Percentiles rank a stretch among this genome's conserved stretches.
phyloP scores from a whole-genome alignment of 2,329 filamentous ascomycete genomes.

The Pseudogymnoascus sp. region DNA sequence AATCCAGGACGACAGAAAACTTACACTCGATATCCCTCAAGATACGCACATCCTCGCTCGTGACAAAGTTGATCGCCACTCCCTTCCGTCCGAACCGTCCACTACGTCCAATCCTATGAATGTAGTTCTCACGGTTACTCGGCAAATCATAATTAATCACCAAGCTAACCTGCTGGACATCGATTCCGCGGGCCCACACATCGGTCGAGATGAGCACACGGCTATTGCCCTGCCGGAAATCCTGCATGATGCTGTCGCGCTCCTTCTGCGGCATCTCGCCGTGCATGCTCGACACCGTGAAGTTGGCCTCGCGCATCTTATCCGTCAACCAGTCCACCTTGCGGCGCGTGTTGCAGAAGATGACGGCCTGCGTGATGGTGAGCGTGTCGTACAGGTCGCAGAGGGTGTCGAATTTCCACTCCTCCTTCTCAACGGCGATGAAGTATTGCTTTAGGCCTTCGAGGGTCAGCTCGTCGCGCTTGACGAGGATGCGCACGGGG shows the following conservation, averaged over 20 bases:
- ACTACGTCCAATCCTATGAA: conserved; percentile 93
- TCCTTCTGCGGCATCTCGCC: conserved; percentile 99
- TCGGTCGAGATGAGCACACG: conserved; percentile 95
- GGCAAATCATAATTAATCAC: conserved; percentile 99
- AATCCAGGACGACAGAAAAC: conserved; percentile 29
- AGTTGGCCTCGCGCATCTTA: conserved; percentile 98
- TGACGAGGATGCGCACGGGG: conserved; percentile 89
- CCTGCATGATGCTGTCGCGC: conserved; percentile 97
- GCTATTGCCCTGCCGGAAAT: conserved; percentile 94
- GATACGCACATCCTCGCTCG: conserved; percentile 94
- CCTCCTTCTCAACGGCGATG: conserved; percentile 97
- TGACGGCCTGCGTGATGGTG: conserved; percentile 97
- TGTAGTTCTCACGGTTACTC: conserved; percentile 98
- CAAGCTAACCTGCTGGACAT: conserved; percentile 94
- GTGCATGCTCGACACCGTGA: conserved; percentile 97
- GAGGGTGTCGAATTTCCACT: conserved; percentile 99
- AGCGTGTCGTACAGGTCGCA: conserved; percentile 98
- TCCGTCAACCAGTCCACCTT: conserved; percentile 99
- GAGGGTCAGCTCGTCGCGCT: conserved; percentile 96
- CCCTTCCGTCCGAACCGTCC: conserved; percentile 95
- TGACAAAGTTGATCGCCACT: conserved; percentile 99
- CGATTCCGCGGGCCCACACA: conserved; percentile 96
- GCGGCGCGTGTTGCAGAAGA: conserved; percentile 97
- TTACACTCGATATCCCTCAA: conserved; percentile 89
- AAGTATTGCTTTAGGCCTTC: conserved; percentile 99